A percentile compares a stretch with the other conserved stretches of the same genome.
Evolutionary conservation across 2,329 filamentous ascomycete genomes (phyloP).

Genomic region (Didymella exigua): DNA sequence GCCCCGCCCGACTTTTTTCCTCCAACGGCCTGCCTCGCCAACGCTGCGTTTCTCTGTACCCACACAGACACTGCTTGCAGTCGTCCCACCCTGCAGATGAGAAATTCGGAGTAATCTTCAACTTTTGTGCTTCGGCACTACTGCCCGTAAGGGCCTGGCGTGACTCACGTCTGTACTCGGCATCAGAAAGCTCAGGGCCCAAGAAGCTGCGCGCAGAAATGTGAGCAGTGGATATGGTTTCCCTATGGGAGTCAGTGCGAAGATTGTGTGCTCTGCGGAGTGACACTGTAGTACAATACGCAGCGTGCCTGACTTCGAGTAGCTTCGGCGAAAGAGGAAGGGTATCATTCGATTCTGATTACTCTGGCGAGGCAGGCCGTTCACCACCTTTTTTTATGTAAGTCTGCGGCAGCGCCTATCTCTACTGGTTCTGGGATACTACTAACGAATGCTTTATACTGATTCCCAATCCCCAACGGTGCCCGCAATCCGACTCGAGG

Average conservation of each 20-base stretch:
- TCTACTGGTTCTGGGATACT: slow-evolving; percentile 46
- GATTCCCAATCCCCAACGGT: background rate
- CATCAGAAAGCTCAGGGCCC: slow-evolving; percentile 86
- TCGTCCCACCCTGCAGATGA: slow-evolving; percentile 72
- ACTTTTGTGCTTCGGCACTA: slow-evolving; percentile 53
- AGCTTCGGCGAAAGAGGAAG: slow-evolving; percentile 49
- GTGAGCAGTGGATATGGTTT: slow-evolving; percentile 43
- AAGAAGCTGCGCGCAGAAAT: slow-evolving; percentile 35
- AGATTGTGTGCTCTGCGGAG: slow-evolving; percentile 76
- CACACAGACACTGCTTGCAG: slow-evolving; percentile 61
- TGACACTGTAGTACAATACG: slow-evolving; percentile 96
- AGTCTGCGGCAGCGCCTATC: slow-evolving; percentile 42
- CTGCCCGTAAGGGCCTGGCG: slow-evolving; percentile 89
- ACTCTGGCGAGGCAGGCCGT: slow-evolving; percentile 81
- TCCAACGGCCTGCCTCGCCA: slow-evolving; percentile 82
- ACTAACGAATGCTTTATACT: slow-evolving; percentile 39
- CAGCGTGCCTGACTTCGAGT: slow-evolving; percentile 67
- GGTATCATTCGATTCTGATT: slow-evolving; percentile 91
- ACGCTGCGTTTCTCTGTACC: slow-evolving; percentile 97
- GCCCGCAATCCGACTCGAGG: background rate
- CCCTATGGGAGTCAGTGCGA: slow-evolving; percentile 92
- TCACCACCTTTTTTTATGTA: slow-evolving; percentile 62
- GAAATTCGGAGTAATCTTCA: slow-evolving; percentile 99
- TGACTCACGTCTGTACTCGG: slow-evolving; percentile 82
- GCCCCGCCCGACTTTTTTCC: slow-evolving; percentile 48